Evolutionary conservation across 352 stramenopile species (phyloP).

Genomic region (Pilasporangium apinafurcum): DNA sequence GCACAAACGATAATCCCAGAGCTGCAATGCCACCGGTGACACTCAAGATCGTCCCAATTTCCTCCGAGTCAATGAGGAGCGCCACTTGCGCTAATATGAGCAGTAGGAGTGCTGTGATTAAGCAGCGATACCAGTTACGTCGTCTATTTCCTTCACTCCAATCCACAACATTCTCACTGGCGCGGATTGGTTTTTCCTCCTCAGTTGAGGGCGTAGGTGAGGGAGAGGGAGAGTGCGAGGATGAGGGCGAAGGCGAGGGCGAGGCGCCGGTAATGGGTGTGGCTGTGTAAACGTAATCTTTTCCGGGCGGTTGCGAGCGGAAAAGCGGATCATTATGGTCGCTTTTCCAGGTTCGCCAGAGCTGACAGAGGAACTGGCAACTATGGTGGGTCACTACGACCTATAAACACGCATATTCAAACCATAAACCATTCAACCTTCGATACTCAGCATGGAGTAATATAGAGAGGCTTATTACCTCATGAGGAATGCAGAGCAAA

Average conservation of each 20-base stretch:
- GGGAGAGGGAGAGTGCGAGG: no score
- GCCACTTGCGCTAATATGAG: conserved; percentile 26
- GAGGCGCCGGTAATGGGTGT: background rate
- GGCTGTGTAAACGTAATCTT: no score
- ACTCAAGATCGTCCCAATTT: conserved; percentile 23
- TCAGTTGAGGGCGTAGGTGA: no score
- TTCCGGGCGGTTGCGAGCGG: conserved; percentile 11
- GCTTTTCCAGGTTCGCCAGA: conserved; percentile 4
- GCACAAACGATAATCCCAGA: conserved; percentile 37
- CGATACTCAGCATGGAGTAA: no score
- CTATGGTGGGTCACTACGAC: conserved; percentile 43
- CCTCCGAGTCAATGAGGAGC: conserved; percentile 18
- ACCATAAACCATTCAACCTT: background rate
- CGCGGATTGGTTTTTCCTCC: no score
- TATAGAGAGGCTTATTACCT: no score
- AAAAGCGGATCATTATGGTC: conserved; percentile 33
- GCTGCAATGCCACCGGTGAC: conserved; percentile 32
- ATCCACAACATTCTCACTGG: no score
- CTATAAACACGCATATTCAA: conserved; percentile 5
- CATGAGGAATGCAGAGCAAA: conserved; percentile 32
- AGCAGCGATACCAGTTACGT: conserved; percentile 3
- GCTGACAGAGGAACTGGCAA: conserved; percentile 23
- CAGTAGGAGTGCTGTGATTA: conserved; percentile 16
- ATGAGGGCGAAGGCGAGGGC: background rate
- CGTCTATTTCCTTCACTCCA: conserved; percentile 7